Percentiles rank a stretch among this genome's conserved stretches.
Evolutionary conservation across 164 flowering plant genomes (phyloP).

Genomic region (Annona squamosa): DNA sequence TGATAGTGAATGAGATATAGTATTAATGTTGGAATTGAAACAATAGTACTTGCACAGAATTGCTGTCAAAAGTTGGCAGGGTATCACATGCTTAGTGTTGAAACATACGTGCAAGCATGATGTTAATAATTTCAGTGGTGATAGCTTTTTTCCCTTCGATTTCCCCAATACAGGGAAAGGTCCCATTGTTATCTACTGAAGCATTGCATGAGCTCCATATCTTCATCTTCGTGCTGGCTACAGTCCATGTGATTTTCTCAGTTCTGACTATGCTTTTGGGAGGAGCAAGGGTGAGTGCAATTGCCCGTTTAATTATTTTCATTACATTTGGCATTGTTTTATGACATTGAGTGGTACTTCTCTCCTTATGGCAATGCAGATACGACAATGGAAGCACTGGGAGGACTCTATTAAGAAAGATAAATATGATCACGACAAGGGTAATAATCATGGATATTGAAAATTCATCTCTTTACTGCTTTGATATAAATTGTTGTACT

Average conservation of each 20-base stretch:
- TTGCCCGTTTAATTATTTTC: slow-evolving; percentile 2
- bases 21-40: background rate
- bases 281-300: slow-evolving; percentile 57
- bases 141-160: background rate
- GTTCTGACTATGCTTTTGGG: slow-evolving; percentile 73
- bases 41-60: background rate
- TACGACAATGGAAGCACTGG: slow-evolving; percentile 92
- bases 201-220: slow-evolving; percentile 86
- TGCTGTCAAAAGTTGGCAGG: too few relatives aligned
- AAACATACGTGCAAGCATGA: background rate
- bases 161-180: slow-evolving; percentile 51
- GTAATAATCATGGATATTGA: slow-evolving; percentile 20
- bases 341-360: background rate
- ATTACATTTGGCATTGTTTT: background rate
- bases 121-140: background rate
- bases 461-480: background rate
- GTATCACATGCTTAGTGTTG: background rate
- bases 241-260: slow-evolving; percentile 69
- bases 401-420: slow-evolving; percentile 67
- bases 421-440: slow-evolving; percentile 34
- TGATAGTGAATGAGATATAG: too few relatives aligned
- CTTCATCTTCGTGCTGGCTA: slow-evolving; percentile 83
- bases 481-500: background rate
- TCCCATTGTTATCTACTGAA: slow-evolving; percentile 56
- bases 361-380: slow-evolving; percentile 33